Base-by-base conservation (phyloP, 257 asterid genomes). In the Solanum lycopersicoides region DNA sequence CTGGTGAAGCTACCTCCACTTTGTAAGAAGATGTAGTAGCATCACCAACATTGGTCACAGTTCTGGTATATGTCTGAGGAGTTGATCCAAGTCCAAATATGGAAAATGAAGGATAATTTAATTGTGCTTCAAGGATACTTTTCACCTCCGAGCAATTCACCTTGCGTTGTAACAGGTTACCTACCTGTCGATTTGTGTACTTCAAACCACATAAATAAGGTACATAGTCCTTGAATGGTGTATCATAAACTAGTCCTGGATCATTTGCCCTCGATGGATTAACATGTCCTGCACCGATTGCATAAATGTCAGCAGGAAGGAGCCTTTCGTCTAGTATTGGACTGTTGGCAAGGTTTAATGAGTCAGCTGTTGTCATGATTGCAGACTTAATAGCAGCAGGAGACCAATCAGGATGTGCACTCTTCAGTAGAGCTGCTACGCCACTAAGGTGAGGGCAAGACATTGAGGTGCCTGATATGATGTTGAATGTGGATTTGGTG, bases 341-440 rank as follows among this genome's bases (percentile, higher is more conserved):
- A 2, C 68, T 65, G 1, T 68, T 47, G 6, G 71, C 91, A 5
- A 88, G 89, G 88, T 92, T 93, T 4, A 90, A 32, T 0, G 10
- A 53, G 25, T 92, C 89, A 5, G 98, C 94, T 0, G 95, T 90
- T 9, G 95, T 92, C 93, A 94, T 92, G 34, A 93, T 91, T 12
- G 94, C 94, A 0, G 95, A 93, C 75, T 93, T 92, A 28, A 91
- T 91, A 34, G 93, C 92, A 20, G 94, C 92, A 0, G 93, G 92
- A 9, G 95, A 91, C 94, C 95, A 92, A 72, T 90, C 84, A 23
- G 91, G 94, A 66, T 92, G 95, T 5, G 90, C 5, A 34, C 90
- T 90, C 85, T 88, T 90, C 20, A 93, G 90, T 44, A 93, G 73
- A 13, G 95, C 93, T 1, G 94, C 94, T 8, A 91, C 83, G 0